A percentile compares a stretch with the other conserved stretches of the same genome.
Conservation (phyloP, 108 stramenopile genomes). For the Fragilariopsis cylindrus region DNA sequence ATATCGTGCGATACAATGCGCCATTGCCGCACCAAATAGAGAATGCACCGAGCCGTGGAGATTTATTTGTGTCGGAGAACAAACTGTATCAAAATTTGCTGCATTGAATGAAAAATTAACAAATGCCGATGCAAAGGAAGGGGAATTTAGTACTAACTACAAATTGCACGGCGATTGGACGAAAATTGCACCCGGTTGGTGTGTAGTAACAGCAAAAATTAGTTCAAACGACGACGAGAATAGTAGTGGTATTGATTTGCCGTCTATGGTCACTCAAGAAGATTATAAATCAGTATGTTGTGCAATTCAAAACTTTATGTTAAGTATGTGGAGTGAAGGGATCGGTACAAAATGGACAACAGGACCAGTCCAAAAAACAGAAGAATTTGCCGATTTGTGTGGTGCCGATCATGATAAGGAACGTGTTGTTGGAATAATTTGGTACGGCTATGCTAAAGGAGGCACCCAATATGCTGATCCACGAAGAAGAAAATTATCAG, state of each 20-base stretch:
- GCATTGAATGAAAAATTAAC: constrained; percentile 32
- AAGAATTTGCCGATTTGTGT: constrained; percentile 62
- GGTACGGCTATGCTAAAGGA: constrained; percentile 75
- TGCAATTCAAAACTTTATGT: constrained; percentile 69
- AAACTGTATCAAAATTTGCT: constrained; percentile 55
- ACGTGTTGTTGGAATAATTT: constrained; percentile 59
- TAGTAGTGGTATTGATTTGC: background rate
- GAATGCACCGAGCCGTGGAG: constrained; percentile 67
- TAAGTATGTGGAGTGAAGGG: constrained; percentile 72
- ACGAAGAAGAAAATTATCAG: constrained; percentile 52
- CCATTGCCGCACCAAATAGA: constrained; percentile 72
- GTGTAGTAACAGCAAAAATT: constrained; percentile 57
- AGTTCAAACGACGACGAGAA: constrained; percentile 31
- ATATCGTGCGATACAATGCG: constrained; percentile 61
- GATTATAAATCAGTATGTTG: constrained; percentile 66
- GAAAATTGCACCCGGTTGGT: constrained; percentile 59
- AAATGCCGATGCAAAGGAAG: background rate
- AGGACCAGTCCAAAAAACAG: constrained; percentile 65
- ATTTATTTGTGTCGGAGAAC: constrained; percentile 60
- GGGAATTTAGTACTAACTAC: constrained; percentile 26
- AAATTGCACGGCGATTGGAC: constrained; percentile 38
- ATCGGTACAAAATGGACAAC: constrained; percentile 75
- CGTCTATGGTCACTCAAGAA: constrained; percentile 16
- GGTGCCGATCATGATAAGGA: constrained; percentile 59
- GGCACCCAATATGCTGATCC: constrained; percentile 55